Percentiles rank a stretch among this genome's conserved stretches.
Conservation (phyloP, 345 rosid genomes). For the Eutrema japonicum region DNA sequence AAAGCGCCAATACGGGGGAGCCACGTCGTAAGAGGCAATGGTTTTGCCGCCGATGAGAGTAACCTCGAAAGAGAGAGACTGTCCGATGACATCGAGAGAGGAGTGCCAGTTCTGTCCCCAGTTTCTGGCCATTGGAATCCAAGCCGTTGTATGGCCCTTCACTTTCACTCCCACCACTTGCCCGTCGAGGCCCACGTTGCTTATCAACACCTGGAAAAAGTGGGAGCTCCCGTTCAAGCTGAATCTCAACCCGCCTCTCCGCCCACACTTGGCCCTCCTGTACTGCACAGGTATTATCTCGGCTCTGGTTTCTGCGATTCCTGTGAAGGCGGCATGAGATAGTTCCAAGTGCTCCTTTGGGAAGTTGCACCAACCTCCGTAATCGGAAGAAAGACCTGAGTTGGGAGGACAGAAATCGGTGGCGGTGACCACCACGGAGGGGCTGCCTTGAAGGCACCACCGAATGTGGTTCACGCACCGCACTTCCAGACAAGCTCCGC, state of each 20-base stretch:
- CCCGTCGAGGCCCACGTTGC: constrained; percentile 83
- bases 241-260: constrained; percentile 79
- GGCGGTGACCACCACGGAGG: constrained; percentile 78
- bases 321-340: constrained; percentile 85
- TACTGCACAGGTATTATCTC: constrained; percentile 83
- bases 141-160: constrained; percentile 89
- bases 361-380: constrained; percentile 94
- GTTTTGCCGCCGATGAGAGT: constrained; percentile 63
- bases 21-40: constrained; percentile 78
- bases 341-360: constrained; percentile 90
- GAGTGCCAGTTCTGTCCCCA: constrained; percentile 95
- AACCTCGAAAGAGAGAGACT: constrained; percentile 89
- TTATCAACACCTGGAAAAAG: constrained; percentile 75
- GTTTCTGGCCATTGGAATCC: constrained; percentile 94
- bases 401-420: constrained; percentile 97
- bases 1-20: constrained; percentile 79
- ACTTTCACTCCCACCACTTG: constrained; percentile 82
- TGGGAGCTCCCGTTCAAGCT: constrained; percentile 67
- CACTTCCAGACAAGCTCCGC: constrained; percentile 89
- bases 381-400: constrained; percentile 75
- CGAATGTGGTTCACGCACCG: constrained; percentile 86
- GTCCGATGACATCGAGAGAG: constrained; percentile 70
- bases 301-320: constrained; percentile 70
- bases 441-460: constrained; percentile 90
- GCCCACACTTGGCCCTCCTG: constrained; percentile 73